Evolutionary conservation across 208 protist genomes (phyloP).

Genomic region (Leishmania arabica): DNA sequence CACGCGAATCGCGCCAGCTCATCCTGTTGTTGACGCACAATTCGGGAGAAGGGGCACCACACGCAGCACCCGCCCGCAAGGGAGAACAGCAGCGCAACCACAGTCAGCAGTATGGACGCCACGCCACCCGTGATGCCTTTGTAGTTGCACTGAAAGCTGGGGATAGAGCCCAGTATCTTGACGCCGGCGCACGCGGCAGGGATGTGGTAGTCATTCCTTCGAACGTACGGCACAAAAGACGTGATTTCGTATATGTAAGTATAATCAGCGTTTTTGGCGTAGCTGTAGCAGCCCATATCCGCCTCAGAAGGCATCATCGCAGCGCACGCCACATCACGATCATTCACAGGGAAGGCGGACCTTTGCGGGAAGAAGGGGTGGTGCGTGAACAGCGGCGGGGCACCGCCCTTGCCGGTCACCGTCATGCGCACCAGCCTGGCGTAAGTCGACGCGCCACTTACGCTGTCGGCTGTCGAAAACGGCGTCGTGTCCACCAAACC

Average conservation of each 20-base stretch:
- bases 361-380: constrained; percentile 55
- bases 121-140: constrained; percentile 4
- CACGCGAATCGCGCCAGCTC: constrained; percentile 21
- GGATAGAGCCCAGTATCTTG: constrained; percentile 16
- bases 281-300: constrained; percentile 19
- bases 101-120: constrained; percentile 21
- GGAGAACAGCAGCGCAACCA: constrained; percentile 30
- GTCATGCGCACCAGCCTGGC: constrained; percentile 43
- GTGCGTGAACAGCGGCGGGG: constrained; percentile 46
- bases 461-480: neutral
- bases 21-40: constrained; percentile 33
- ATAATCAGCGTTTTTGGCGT: constrained; percentile 1
- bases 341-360: constrained; percentile 28
- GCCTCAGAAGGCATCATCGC: constrained; percentile 21
- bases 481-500: constrained; percentile 1
- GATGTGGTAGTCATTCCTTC: neutral
- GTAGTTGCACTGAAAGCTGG: constrained; percentile 29
- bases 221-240: constrained; percentile 34
- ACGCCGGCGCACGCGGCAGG: constrained; percentile 15
- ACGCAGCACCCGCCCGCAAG: constrained; percentile 30
- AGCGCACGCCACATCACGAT: constrained; percentile 27
- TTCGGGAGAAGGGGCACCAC: constrained; percentile 37
- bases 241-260: constrained; percentile 50
- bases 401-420: constrained; percentile 27
- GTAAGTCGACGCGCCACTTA: neutral